Evolutionary conservation across 495 filamentous ascomycete species (phyloP), one percentile per base, ranked within the genome.

Genomic region (Bryoglossum gracile): DNA sequence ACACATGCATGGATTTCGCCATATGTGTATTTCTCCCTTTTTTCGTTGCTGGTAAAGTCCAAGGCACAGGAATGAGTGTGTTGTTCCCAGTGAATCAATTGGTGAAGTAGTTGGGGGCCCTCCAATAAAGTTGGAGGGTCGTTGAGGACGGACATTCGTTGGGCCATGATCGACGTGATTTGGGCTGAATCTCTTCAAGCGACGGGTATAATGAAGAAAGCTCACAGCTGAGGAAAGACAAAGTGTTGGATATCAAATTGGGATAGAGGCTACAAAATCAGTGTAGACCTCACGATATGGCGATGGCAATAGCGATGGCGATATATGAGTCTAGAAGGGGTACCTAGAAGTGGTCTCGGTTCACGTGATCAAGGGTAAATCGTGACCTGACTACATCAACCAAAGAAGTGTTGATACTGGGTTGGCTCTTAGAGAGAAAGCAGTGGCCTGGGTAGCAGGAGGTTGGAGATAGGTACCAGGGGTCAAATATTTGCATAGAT

Each of bases 101-200:
- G 60, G 59, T 88, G 84, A 4, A 89, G 70, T 11, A 86, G 65
- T 24, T 62, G 46, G n/a, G 84, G 81, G 0, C 84, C 84, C 8
- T 70, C 60, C 10, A 85, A 52, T 4, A 55, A 53, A 33, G 46
- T 45, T n/a, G 83, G 81, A 4, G 66, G 58, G 13, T 71, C 63
- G 60, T 89, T 88, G 22, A 80, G 59, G 45, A 86, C 73, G 0
- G 84, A 86, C 11, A 53, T 36, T 13, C 23, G 45, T 25, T 41
- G 26, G 16, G 46, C 43, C 56, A 59, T 59, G 50, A 26, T 35
- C 28, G 54, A 14, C 43, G 41, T 48, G n/a, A n/a, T n/a, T n/a
- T n/a, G n/a, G n/a, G n/a, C n/a, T n/a, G n/a, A n/a, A n/a, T n/a
- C n/a, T n/a, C 13, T 39, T n/a, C 2, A 17, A 39, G 36, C n/a